Percentiles rank a stretch among this genome's conserved stretches.
Conservation (phyloP, 257 asterid species). For the Solanum virginianum region DNA sequence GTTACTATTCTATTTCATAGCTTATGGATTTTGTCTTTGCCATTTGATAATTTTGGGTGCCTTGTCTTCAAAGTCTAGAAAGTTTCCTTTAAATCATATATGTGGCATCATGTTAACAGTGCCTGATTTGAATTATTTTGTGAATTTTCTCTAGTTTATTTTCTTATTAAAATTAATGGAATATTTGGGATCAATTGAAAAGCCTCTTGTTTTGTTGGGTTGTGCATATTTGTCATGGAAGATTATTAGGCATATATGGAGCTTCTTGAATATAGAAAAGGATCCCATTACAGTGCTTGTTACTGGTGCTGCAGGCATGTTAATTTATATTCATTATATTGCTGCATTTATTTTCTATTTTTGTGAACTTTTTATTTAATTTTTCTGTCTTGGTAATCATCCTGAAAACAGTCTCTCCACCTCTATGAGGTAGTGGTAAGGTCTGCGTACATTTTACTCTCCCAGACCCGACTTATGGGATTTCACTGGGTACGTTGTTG, state of each 20-base stretch:
- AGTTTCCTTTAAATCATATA: background rate
- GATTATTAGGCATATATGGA: constrained; percentile 43
- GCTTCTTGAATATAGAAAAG: constrained; percentile 27
- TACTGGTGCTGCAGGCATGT: constrained; percentile 88
- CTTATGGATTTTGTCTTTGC: constrained; percentile 48
- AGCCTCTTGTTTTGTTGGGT: constrained; percentile 44
- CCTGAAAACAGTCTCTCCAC: too few species aligned
- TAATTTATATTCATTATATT: background rate
- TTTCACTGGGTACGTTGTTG: too few species aligned
- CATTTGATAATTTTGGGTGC: background rate
- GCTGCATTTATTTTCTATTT: background rate
- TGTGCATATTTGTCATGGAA: constrained; percentile 59
- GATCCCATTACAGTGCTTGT: constrained; percentile 58
- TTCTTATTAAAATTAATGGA: constrained; percentile 21
- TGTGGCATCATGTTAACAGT: background rate
- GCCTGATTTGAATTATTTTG: background rate
- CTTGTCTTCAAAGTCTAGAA: constrained; percentile 10
- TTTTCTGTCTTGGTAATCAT: background rate
- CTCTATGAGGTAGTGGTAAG: too few species aligned
- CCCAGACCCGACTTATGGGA: too few species aligned
- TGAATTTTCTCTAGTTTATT: background rate
- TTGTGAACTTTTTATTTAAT: background rate
- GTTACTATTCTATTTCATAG: constrained; percentile 40
- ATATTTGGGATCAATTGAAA: constrained; percentile 27
- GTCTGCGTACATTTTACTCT: too few species aligned